Evolutionary conservation across 805 yeast genomes (phyloP), one percentile per base, ranked within the genome.

Genomic region (Kluyveromyces starmeri): DNA sequence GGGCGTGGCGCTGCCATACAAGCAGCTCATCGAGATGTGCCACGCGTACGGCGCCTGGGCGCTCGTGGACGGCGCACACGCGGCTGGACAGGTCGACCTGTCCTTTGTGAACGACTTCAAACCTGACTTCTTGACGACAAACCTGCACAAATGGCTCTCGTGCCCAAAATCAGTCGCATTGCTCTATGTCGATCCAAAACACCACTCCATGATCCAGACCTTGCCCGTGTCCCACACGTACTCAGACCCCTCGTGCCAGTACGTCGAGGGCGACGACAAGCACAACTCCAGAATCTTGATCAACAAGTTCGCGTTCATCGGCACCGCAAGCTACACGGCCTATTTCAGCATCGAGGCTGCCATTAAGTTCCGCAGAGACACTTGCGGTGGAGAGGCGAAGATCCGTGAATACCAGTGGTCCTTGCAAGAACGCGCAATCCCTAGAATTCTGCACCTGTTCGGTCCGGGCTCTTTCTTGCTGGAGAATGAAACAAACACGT

Each of bases 1-100:
- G 2, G 78, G 78, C 7, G 68, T 68, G 4, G 45, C 53, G 15
- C 44, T 78, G 19, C 89, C 92, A 1, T 79, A 65, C 51, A 65
- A 67, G 39, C 48, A 60, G 34, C 43, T 80, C 29, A 60, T 65
- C 3, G 40, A 50, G 5, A 45, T 71, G 27, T 73, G 84, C 42
- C 51, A 57, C 10, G 53, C 68, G 32, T 54, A 71, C 31, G 53
- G 57, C 10, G 70, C 72, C 4, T 40, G 75, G 29, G 71, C 83
- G 3, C 54, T 77, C 27, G 67, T 81, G 17, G 89, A 81, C 51
- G 89, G 81, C 10, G 89, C 88, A 4, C 89, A 81, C 48, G 70
- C 74, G 1, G 62, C 73, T 22, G 89, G 89, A 0, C 55, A 66
- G 36, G 45, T 71, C 20, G 67, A 68, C 7, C 35, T 71, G n/a